Base-by-base conservation (phyloP, 2,329 filamentous ascomycete genomes). In the Aphanocladium album region DNA sequence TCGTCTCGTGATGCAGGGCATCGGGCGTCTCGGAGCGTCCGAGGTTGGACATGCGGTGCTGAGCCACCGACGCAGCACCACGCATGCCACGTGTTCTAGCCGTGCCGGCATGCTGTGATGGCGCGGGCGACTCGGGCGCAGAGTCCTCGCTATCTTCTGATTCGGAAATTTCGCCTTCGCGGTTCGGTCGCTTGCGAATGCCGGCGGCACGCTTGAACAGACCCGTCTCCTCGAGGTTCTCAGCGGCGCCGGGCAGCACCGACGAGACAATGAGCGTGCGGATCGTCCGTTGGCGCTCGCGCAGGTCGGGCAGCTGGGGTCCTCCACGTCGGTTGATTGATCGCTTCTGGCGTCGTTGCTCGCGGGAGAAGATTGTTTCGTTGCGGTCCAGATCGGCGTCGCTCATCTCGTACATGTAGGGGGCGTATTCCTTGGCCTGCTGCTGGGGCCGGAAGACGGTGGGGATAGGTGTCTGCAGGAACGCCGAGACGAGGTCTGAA, bases 321-420 rank as follows among this genome's bases (percentile, higher is more conserved):
- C 95, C 95, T 64, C 95, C 95, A 68, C 95, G 86, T 64, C 95
- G 84, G 72, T 97, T 98, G 67, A 96, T 90, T 7, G 95, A 96
- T 52, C 95, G 86, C 78, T 99, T 99, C 76, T 98, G 93, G 56
- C 93, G 86, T 67, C 95, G 83, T 74, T 98, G 93, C 72, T 99
- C 95, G 65, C 95, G 86, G 62, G 95, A 93, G 68, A 98, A 93
- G 43, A 93, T 95, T 33, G 93, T 85, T 73, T 99, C 95, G 58
- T 93, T 93, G 63, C 89, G 85, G 73, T 98, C 93, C 47, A 98
- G 78, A 66, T 97, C 93, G 30, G 88, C 86, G 68, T 98, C 93
- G 68, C 88, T 96, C 67, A 98, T 84, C 74, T 98, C 95, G 74
- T 96, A 98, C 52, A 99, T 80, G 72, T 93, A 96, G 1, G 95